Evolutionary conservation across 805 yeast genomes (phyloP).

Genomic region (Ogataea wickerhamii): DNA sequence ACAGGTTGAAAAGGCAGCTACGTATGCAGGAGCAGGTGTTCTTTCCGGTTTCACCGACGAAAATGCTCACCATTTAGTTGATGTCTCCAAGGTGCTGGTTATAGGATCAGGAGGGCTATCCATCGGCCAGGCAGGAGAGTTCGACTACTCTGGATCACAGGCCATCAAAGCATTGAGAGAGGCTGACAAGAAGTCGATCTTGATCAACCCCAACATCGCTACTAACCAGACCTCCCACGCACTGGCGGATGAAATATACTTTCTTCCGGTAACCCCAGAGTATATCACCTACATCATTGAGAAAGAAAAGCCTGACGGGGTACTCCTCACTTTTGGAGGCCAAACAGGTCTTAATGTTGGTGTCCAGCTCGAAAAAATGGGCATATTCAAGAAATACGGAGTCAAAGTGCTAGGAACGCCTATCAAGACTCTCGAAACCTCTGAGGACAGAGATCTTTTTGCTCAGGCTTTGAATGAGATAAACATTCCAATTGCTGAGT

Average conservation of each 20-base stretch:
- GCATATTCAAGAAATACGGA: conserved; percentile 83
- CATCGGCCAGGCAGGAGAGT: conserved; percentile 98
- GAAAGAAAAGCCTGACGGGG: conserved; percentile 95
- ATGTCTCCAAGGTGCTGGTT: conserved; percentile 81
- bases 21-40: conserved; percentile 63
- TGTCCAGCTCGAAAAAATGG: conserved; percentile 91
- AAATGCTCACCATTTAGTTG: conserved; percentile 65
- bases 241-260: conserved; percentile 92
- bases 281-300: conserved; percentile 93
- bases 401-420: conserved; percentile 98
- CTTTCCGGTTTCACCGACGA: conserved; percentile 55
- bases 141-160: conserved; percentile 95
- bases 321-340: conserved; percentile 95
- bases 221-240: conserved; percentile 96
- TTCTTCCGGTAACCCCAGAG: conserved; percentile 94
- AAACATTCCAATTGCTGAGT: conserved; percentile 93
- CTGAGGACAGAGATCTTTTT: conserved; percentile 96
- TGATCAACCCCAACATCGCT: conserved; percentile 94
- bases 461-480: conserved; percentile 95
- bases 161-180: conserved; percentile 94
- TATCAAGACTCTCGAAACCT: conserved; percentile 88
- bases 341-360: conserved; percentile 97
- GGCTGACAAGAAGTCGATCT: conserved; percentile 78
- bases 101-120: conserved; percentile 97
- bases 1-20: conserved; percentile 26